Conservation (phyloP, 257 asterid species). For the Cordia subcordata region DNA sequence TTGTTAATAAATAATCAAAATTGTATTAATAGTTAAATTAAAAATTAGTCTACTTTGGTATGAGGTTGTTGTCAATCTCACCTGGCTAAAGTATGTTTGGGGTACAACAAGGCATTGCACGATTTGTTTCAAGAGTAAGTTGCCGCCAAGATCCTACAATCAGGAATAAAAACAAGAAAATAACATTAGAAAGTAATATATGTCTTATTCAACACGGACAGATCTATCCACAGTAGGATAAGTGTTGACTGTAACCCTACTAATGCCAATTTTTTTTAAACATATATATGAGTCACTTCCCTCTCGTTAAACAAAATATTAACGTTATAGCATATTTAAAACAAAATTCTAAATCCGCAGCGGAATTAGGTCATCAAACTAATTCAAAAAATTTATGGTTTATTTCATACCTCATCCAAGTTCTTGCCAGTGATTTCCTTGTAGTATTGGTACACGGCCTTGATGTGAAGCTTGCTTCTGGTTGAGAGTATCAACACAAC, state of each 20-base stretch:
- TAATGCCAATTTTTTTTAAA: no score
- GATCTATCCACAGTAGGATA: no score
- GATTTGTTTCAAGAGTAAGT: slow-evolving; percentile 29
- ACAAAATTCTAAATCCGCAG: no score
- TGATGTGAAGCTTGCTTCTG: slow-evolving; percentile 71
- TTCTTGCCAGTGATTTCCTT: slow-evolving; percentile 49
- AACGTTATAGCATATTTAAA: no score
- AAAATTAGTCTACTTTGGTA: neutral
- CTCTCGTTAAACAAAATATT: no score
- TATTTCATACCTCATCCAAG: slow-evolving; percentile 55
- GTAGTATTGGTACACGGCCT: slow-evolving; percentile 50
- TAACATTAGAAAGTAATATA: neutral
- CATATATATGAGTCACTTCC: no score
- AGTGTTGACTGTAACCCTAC: no score
- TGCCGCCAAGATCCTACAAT: slow-evolving; percentile 50
- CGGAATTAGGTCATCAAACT: no score
- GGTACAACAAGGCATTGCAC: slow-evolving; percentile 69
- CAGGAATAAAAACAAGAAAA: neutral
- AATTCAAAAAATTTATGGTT: no score
- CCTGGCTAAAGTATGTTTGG: slow-evolving; percentile 56
- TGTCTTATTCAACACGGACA: no score
- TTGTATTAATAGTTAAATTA: no score
- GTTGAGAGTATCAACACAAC: slow-evolving; percentile 59
- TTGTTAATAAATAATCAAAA: no score
- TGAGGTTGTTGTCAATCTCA: slow-evolving; percentile 4